Evolutionary conservation across 1,139 yeast species (phyloP).

Genomic region (Kodamaea sp.): DNA sequence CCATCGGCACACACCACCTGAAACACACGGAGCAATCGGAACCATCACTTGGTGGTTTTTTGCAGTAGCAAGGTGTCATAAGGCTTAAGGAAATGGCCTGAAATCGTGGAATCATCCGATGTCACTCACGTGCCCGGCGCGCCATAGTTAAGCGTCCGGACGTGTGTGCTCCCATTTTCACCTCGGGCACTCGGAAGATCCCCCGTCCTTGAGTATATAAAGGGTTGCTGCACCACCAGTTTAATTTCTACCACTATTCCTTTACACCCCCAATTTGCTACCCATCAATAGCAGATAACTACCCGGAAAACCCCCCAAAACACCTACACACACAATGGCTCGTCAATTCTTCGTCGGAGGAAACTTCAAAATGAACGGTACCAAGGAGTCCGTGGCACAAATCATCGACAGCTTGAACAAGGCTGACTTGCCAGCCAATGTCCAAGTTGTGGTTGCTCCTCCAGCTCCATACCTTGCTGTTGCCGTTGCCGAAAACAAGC

Average conservation of each 20-base stretch:
- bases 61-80: not conserved
- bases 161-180: constrained; percentile 3
- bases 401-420: constrained; percentile 83
- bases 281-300: too few species aligned
- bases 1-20: too few species aligned
- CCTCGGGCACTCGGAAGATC: constrained; percentile 10
- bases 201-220: constrained; percentile 4
- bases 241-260: too few species aligned
- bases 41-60: too few species aligned
- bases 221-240: too few species aligned
- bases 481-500: constrained; percentile 70
- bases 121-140: constrained; percentile 1
- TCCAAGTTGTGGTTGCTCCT: constrained; percentile 93
- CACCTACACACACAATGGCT: constrained; percentile 52
- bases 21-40: too few species aligned
- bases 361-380: constrained; percentile 98
- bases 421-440: constrained; percentile 70
- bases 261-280: too few species aligned
- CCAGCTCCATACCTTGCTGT: constrained; percentile 89
- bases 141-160: too few species aligned
- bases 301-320: too few species aligned
- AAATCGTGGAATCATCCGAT: constrained; percentile 1
- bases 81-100: too few species aligned
- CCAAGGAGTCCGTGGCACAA: constrained; percentile 78
- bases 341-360: constrained; percentile 98